These are phyloP conservation scores for Acer saccharum DNA, from an alignment of 345 rosid genomes.

Conservation along the genomic window DNA sequence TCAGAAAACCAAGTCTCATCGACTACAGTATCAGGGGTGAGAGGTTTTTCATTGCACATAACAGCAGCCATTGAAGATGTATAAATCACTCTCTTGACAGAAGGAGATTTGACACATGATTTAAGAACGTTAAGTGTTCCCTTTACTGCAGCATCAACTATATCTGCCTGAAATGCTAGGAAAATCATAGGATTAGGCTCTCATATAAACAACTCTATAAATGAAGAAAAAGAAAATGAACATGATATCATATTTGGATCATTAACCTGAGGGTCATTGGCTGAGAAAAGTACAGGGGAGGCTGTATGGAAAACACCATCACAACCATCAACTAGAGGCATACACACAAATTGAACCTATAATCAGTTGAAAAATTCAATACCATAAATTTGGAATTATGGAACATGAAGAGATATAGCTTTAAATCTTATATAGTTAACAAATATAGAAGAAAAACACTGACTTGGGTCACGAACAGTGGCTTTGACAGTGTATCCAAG, in stretches of 20 bases:
- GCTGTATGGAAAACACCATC: constrained; percentile 39
- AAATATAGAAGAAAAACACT: constrained; percentile 2
- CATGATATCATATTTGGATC: too few relatives aligned
- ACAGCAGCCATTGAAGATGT: constrained; percentile 56
- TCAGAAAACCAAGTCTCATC: constrained; percentile 58
- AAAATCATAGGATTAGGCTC: neutral
- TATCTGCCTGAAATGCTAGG: neutral
- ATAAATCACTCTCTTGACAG: constrained; percentile 50
- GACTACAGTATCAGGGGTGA: constrained; percentile 31
- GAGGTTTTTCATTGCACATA: constrained; percentile 31
- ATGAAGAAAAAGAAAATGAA: neutral
- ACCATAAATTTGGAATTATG: too few relatives aligned
- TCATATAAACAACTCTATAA: neutral
- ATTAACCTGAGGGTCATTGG: constrained; percentile 26
- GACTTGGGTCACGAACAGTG: constrained; percentile 51
- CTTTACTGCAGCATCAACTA: neutral
- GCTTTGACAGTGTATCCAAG: constrained; percentile 52
- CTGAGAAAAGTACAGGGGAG: constrained; percentile 29
- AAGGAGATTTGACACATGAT: constrained; percentile 19
- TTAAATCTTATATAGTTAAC: too few relatives aligned
- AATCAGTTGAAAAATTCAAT: neutral
- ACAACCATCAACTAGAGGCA: constrained; percentile 31
- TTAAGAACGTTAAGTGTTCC: constrained; percentile 15
- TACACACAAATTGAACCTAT: too few relatives aligned
- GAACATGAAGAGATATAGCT: too few relatives aligned